Conservation (phyloP, 1,139 yeast species). For the Debaryomyces fabryi region DNA sequence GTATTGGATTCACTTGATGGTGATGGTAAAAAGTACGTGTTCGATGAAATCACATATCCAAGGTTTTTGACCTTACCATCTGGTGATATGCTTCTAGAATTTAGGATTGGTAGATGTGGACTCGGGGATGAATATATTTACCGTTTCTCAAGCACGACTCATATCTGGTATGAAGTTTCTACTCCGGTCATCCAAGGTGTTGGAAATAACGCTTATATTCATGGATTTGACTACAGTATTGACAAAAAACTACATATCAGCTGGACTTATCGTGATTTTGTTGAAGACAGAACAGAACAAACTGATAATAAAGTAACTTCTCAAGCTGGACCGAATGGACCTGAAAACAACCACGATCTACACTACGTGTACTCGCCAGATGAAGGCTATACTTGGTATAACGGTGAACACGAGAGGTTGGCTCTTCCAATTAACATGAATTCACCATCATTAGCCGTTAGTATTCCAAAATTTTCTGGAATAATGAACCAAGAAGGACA, state of each 20-base stretch:
- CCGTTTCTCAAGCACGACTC: slow-evolving; percentile 8
- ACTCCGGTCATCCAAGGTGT: slow-evolving; percentile 17
- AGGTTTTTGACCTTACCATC: slow-evolving; percentile 15
- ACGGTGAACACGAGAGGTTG: slow-evolving; percentile 10
- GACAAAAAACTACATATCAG: slow-evolving; percentile 14
- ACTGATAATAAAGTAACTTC: slow-evolving; percentile 9
- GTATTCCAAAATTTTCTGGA: slow-evolving; percentile 18
- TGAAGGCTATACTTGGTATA: slow-evolving; percentile 17
- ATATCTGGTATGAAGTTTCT: slow-evolving; percentile 14
- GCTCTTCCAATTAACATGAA: neutral
- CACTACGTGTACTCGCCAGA: slow-evolving; percentile 16
- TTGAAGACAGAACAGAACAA: slow-evolving; percentile 12
- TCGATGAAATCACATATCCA: slow-evolving; percentile 18
- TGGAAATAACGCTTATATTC: slow-evolving; percentile 18
- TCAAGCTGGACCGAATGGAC: slow-evolving; percentile 22
- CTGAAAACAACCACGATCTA: slow-evolving; percentile 19
- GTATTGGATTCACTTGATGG: neutral
- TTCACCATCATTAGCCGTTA: slow-evolving; percentile 12
- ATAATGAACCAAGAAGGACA: slow-evolving; percentile 24
- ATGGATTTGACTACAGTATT: slow-evolving; percentile 16
- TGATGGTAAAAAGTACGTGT: neutral
- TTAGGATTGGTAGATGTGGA: slow-evolving; percentile 20
- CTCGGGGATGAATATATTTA: slow-evolving; percentile 20
- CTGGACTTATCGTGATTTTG: slow-evolving; percentile 21
- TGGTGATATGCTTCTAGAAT: slow-evolving; percentile 19